phyloP scores from a whole-genome alignment of 2,329 filamentous ascomycete species.

The Stachybotrys elegans region DNA sequence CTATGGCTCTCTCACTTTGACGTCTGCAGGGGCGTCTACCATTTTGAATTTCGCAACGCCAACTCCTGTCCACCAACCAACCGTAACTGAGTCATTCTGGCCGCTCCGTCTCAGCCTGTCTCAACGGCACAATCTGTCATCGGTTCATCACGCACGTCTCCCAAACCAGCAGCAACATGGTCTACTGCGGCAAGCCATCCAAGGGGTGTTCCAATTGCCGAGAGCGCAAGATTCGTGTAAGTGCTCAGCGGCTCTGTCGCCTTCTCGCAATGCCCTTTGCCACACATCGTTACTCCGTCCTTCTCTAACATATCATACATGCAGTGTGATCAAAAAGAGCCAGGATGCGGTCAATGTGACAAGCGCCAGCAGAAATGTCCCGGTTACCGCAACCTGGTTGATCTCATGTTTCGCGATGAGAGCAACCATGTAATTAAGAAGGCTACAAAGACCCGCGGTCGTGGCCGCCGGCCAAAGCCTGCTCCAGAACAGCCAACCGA shows the following conservation, averaged over 20 bases:
- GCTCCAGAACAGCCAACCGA: not conserved
- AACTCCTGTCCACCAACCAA: too few species aligned
- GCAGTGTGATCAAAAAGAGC: conserved; percentile 49
- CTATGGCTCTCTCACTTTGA: too few species aligned
- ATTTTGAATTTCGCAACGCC: too few species aligned
- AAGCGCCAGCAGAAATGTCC: conserved; percentile 47
- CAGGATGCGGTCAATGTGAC: conserved; percentile 49
- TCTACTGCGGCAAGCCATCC: conserved; percentile 54
- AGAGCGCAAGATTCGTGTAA: conserved; percentile 50
- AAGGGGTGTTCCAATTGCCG: conserved; percentile 52
- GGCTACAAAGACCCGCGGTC: conserved; percentile 31
- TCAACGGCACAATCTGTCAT: too few species aligned
- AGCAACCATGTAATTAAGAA: conserved; percentile 51
- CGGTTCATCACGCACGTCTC: too few species aligned
- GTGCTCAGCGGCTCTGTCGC: conserved; percentile 17
- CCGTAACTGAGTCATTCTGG: too few species aligned
- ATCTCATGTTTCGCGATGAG: conserved; percentile 55
- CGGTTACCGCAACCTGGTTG: conserved; percentile 50
- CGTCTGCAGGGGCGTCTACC: too few species aligned
- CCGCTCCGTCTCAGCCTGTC: too few species aligned
- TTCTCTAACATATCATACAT: conserved; percentile 4
- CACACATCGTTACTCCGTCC: not conserved
- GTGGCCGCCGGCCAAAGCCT: conserved; percentile 17
- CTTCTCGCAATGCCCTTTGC: not conserved
- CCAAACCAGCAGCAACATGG: conserved; percentile 35